A percentile compares a stretch with the other conserved stretches of the same genome.
These are phyloP conservation scores for Hanseniaspora nectarophila DNA, from an alignment of 805 yeast genomes.

Conservation along the genomic window DNA sequence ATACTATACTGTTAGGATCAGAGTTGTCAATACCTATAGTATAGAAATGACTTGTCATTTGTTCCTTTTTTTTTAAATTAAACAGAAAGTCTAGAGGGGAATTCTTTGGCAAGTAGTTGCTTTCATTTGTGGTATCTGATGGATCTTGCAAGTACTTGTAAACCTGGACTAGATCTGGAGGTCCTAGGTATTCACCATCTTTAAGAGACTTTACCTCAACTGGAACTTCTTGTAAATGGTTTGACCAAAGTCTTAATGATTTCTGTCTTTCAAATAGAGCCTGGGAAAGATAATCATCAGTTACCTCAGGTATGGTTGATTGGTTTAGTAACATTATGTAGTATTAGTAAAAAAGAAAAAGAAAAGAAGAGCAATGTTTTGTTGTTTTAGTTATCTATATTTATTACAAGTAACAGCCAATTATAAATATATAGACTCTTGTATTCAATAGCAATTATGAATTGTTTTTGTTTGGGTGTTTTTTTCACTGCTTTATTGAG, in stretches of 20 bases:
- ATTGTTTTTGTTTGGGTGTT: too few species aligned
- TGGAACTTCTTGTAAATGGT: conserved; percentile 29
- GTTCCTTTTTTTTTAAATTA: conserved; percentile 19
- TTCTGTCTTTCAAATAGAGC: conserved; percentile 55
- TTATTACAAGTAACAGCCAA: too few species aligned
- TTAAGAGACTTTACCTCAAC: conserved; percentile 30
- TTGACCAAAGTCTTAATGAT: conserved; percentile 32
- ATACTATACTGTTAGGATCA: conserved; percentile 66
- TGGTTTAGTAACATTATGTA: conserved; percentile 33
- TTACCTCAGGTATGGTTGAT: conserved; percentile 55
- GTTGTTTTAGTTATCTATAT: too few species aligned
- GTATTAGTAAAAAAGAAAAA: neutral
- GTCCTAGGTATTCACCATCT: conserved; percentile 36
- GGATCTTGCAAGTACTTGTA: conserved; percentile 26
- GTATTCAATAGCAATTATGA: too few species aligned
- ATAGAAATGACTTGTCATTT: conserved; percentile 60
- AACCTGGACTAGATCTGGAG: conserved; percentile 47
- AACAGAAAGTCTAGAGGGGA: conserved; percentile 2
- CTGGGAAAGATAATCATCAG: conserved; percentile 46
- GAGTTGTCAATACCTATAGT: conserved; percentile 67
- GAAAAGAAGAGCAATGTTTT: too few species aligned
- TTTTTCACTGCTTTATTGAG: too few species aligned
- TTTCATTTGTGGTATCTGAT: conserved; percentile 16
- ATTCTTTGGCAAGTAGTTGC: neutral
- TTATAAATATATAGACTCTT: too few species aligned